phyloP scores from a whole-genome alignment of 140 eudicot species.

The Flaveria floridana region DNA sequence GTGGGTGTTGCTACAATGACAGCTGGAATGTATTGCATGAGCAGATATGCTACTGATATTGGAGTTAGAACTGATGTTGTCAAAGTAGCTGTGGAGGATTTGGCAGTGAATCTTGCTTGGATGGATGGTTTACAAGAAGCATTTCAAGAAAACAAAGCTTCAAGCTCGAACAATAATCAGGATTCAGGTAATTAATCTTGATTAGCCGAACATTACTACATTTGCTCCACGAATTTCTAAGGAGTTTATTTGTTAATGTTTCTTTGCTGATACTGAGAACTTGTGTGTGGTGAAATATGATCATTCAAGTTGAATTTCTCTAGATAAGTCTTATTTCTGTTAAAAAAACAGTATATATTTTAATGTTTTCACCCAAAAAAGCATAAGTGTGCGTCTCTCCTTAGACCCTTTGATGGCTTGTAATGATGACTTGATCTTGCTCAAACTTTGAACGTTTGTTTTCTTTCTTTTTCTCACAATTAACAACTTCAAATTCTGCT shows the following conservation, averaged over 20 bases:
- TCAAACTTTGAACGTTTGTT: constrained; percentile 21
- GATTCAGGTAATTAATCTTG: constrained; percentile 32
- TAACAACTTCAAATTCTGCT: constrained; percentile 53
- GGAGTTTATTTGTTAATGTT: constrained; percentile 14
- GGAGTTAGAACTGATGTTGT: constrained; percentile 91
- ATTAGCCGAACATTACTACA: constrained; percentile 6
- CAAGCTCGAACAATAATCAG: constrained; percentile 22
- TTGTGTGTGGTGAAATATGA: constrained; percentile 24
- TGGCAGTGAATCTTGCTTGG: constrained; percentile 80
- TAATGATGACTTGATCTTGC: constrained; percentile 36
- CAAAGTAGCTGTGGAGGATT: constrained; percentile 88
- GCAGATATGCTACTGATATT: constrained; percentile 90
- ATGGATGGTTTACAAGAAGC: constrained; percentile 41
- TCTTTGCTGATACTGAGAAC: constrained; percentile 30
- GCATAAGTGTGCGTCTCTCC: neutral
- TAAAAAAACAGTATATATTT: neutral
- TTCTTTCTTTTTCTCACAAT: constrained; percentile 21
- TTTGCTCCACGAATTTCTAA: constrained; percentile 17
- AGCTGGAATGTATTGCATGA: constrained; percentile 96
- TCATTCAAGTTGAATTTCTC: constrained; percentile 4
- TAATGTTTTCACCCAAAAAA: neutral
- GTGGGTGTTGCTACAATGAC: constrained; percentile 90
- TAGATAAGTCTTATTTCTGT: constrained; percentile 20
- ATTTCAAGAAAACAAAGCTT: constrained; percentile 36
- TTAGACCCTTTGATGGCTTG: constrained; percentile 32